Base-by-base conservation (phyloP, 2,329 filamentous ascomycete genomes). In the Phialophora tarda region DNA sequence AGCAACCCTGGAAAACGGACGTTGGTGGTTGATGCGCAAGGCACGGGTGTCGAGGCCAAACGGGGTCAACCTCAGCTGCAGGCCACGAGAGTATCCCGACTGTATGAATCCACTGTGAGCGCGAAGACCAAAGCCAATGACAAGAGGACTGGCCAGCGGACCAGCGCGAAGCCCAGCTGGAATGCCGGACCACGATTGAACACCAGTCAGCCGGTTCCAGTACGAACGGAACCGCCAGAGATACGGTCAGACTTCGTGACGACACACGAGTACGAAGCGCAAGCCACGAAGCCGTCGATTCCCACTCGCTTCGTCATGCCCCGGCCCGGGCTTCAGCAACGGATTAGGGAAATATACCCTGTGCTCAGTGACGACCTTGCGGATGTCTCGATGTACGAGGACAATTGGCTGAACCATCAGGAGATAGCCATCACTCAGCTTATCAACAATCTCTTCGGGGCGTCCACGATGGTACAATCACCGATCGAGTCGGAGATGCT, bases 391-490 rank as follows among this genome's bases (percentile, higher is more conserved):
- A 78, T 89, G 69, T 88, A 88, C 73, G 86, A 89, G 71, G 86
- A 88, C 54, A 80, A 83, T 63, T 89, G 87, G 86, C 82, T 89
- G 44, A 80, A 79, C 12, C 83, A 88, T 67, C 86, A 89, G 72
- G 87, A 89, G 72, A 78, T 84, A 24, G 83, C 85, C 44, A 82
- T 89, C 53, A 85, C 85, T 0, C 86, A 88, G 72, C 77, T 89
- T 6, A 74, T 86, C 55, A 89, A 89, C 73, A 78, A 78, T 14
- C 76, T 88, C 56, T 86, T 88, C 70, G 61, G 34, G 3, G 53
- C 68, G 30, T 61, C 71, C 26, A 44, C 65, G 1, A 30, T 60
- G 8, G 30, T 44, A 5, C 21, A 26, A 7, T 75, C 81, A 41
- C 74, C 78, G 4, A 75, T 77, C 0, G 75, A 75, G 72, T 71